These are phyloP conservation scores for Pelargonium myrrhifolium DNA, from an alignment of 441 rosid genomes.

Conservation along the genomic window DNA sequence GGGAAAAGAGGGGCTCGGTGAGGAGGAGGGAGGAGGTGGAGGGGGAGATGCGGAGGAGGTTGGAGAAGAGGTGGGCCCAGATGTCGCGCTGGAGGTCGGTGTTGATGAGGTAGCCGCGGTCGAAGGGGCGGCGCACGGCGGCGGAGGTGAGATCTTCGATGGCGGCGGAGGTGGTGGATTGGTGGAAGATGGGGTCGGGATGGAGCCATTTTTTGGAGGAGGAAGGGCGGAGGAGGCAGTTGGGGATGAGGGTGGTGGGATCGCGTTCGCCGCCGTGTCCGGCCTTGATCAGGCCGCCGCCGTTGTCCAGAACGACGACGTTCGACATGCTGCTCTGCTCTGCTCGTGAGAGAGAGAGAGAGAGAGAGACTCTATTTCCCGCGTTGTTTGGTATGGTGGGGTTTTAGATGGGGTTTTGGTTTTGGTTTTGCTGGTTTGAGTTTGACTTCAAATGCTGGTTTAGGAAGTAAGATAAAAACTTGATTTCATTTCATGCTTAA, in stretches of 20 bases:
- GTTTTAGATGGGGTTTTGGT: too few species aligned
- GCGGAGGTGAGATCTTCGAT: slow-evolving; percentile 80
- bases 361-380: too few species aligned
- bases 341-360: too few species aligned
- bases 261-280: slow-evolving; percentile 82
- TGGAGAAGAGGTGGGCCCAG: slow-evolving; percentile 67
- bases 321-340: slow-evolving; percentile 40
- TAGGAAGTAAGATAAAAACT: too few species aligned
- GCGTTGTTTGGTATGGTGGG: too few species aligned
- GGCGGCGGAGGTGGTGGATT: slow-evolving; percentile 20
- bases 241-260: slow-evolving; percentile 57
- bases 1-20: slow-evolving; percentile 64
- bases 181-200: slow-evolving; percentile 30
- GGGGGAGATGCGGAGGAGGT: slow-evolving; percentile 51
- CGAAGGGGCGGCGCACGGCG: slow-evolving; percentile 83
- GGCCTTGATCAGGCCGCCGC: slow-evolving; percentile 73
- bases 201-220: slow-evolving; percentile 67
- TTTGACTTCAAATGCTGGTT: too few species aligned
- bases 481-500: too few species aligned
- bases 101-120: slow-evolving; percentile 88
- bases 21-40: slow-evolving; percentile 57
- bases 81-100: slow-evolving; percentile 83
- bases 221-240: slow-evolving; percentile 78
- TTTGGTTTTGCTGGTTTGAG: too few species aligned
- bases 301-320: slow-evolving; percentile 83